Evolutionary conservation across 2,329 filamentous ascomycete genomes (phyloP), one percentile per base, ranked within the genome.

Genomic region (Neofusicoccum laricinum): DNA sequence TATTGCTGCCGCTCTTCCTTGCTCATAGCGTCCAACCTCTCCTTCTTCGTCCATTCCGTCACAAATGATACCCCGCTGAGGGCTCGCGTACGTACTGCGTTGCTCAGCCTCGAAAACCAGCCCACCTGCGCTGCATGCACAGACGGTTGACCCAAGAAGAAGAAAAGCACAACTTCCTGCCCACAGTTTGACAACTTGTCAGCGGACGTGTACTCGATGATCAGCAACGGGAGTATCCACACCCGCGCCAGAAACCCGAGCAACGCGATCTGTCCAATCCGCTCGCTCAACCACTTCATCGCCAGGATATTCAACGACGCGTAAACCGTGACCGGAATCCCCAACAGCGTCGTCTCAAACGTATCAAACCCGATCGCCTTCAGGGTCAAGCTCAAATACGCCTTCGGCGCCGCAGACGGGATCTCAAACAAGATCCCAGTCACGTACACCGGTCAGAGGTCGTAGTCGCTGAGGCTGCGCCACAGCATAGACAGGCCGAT

Each of bases 401-500:
- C 67, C 4, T 69, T 68, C 61, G 73, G 70, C 1, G 76, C 75
- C 8, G 67, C 59, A 0, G 67, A 65, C 0, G 76, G 76, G n/a
- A 78, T 78, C 6, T 71, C 65, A 72, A 74, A 78, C 0, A 69
- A 67, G 1, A 78, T 63, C 8, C 77, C 75, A 10, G 78, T 66
- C 2, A 74, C 48, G 65, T 77, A 78, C 19, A 78, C 77, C 0
- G 76, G 76, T 73, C 73, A 86, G 80, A 86, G 83, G 65, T 86
- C 83, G 66, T 83, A 86, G 70, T 87, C 84, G 12, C 71, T 77
- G 8, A 85, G 66, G 30, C 81, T 81, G 12, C 81, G 68, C 77
- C 80, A 83, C 14, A 86, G 75, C 73, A 84, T 80, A 32, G 68
- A 72, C 0, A 77, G 72, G 0, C 77, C 80, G 5, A 87, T 72